Percentiles rank a stretch among this genome's conserved stretches.
Evolutionary conservation across 768 basidiomycete species (phyloP).

Genomic region (Panellus pusillus): DNA sequence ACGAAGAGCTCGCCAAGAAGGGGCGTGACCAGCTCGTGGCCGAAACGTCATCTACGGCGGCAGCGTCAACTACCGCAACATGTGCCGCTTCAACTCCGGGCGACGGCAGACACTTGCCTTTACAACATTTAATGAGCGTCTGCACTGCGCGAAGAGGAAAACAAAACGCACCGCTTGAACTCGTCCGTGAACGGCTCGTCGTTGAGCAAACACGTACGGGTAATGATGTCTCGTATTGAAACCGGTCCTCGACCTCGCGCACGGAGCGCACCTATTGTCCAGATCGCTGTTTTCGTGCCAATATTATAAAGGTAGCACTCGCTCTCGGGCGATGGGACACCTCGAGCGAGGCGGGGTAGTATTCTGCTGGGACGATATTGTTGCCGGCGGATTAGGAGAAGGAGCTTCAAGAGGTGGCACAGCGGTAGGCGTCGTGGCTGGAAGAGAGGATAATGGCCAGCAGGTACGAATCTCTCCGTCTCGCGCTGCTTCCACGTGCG

Average conservation of each 20-base stretch:
- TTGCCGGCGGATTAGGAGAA: conserved; percentile 21
- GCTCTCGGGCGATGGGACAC: conserved; percentile 27
- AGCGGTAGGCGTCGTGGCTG: conserved; percentile 51
- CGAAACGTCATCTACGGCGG: too few species aligned
- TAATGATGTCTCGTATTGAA: conserved; percentile 78
- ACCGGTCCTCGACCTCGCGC: conserved; percentile 76
- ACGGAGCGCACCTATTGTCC: conserved; percentile 61
- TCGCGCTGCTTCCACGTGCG: too few species aligned
- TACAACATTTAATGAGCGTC: neutral
- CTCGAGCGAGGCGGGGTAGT: conserved; percentile 25
- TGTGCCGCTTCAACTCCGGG: too few species aligned
- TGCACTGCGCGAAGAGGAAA: too few species aligned
- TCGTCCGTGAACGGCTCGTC: conserved; percentile 75
- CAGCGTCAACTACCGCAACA: too few species aligned
- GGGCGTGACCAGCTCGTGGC: too few species aligned
- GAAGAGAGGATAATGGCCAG: conserved; percentile 40
- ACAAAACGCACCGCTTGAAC: conserved; percentile 78
- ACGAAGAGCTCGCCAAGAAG: too few species aligned
- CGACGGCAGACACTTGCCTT: conserved; percentile 33
- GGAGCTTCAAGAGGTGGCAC: conserved; percentile 52
- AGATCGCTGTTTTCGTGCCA: conserved; percentile 72
- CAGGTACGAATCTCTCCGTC: too few species aligned
- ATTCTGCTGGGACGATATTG: conserved; percentile 16
- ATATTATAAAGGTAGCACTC: conserved; percentile 46
- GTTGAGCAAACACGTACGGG: conserved; percentile 85